phyloP scores from a whole-genome alignment of 371 early-diverging fungal genomes.

The Globomyces sp. region DNA sequence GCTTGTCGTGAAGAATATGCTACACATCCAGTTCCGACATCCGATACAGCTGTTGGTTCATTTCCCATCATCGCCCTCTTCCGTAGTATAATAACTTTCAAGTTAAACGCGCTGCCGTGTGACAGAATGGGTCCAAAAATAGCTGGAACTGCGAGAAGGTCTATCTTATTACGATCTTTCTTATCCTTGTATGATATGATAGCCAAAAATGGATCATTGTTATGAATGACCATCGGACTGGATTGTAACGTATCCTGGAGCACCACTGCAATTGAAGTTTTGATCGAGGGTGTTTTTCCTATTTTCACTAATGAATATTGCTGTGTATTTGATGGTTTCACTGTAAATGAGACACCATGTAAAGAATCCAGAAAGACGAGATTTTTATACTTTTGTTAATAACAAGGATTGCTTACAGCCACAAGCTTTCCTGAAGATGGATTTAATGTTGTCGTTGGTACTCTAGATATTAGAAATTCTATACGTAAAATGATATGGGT shows the following conservation, averaged over 20 bases:
- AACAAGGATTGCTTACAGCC: neutral
- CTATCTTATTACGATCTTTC: conserved; percentile 8
- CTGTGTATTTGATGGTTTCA: neutral
- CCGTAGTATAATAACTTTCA: conserved; percentile 3
- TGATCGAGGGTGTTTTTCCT: conserved; percentile 17
- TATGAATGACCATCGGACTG: neutral
- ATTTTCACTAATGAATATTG: conserved; percentile 6
- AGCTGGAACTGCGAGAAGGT: conserved; percentile 16
- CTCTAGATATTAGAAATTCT: conserved; percentile 7
- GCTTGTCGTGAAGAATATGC: conserved; percentile 18
- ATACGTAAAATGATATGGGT: neutral
- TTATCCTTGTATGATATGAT: neutral
- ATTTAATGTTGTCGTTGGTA: neutral
- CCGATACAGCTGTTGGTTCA: neutral
- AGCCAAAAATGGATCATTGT: neutral
- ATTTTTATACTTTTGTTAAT: neutral
- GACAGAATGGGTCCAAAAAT: conserved; percentile 17
- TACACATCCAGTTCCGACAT: conserved; percentile 21
- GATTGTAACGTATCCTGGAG: neutral
- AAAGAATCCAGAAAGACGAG: neutral
- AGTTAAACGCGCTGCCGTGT: conserved; percentile 7
- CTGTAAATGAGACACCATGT: conserved; percentile 3
- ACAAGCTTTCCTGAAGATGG: neutral
- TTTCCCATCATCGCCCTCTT: neutral
- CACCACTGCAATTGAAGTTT: conserved; percentile 14